Conservation (phyloP, 257 asterid species). For the Gardenia jasminoides region DNA sequence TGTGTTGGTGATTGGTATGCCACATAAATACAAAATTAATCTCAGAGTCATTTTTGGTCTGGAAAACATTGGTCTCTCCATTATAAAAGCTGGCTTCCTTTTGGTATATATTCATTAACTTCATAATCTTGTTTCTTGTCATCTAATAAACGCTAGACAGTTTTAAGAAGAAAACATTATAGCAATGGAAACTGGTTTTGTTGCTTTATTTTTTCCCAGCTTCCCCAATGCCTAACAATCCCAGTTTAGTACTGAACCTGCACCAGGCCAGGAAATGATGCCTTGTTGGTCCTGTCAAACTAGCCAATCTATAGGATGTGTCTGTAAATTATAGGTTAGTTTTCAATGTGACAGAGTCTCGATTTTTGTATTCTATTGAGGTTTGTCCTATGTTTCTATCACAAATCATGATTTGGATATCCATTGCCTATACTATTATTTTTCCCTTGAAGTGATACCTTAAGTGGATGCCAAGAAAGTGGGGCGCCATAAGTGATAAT, state of each 20-base stretch:
- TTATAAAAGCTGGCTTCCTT: too few relatives aligned
- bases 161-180: background rate
- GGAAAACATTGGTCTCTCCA: background rate
- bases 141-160: background rate
- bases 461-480: background rate
- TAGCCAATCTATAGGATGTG: background rate
- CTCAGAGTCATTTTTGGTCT: background rate
- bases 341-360: background rate
- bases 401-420: background rate
- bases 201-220: background rate
- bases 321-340: background rate
- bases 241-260: background rate
- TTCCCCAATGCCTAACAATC: background rate
- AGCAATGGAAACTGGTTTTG: background rate
- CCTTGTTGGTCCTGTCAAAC: background rate
- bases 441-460: background rate
- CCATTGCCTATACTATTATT: background rate
- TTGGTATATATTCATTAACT: too few relatives aligned
- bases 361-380: background rate
- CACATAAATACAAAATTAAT: background rate
- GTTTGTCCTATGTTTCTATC: background rate
- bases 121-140: background rate
- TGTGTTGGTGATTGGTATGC: background rate
- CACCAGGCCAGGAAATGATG: background rate
- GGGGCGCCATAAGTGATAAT: background rate